Base-by-base conservation (phyloP, 2,329 filamentous ascomycete genomes). In the Talaromyces sp. region DNA sequence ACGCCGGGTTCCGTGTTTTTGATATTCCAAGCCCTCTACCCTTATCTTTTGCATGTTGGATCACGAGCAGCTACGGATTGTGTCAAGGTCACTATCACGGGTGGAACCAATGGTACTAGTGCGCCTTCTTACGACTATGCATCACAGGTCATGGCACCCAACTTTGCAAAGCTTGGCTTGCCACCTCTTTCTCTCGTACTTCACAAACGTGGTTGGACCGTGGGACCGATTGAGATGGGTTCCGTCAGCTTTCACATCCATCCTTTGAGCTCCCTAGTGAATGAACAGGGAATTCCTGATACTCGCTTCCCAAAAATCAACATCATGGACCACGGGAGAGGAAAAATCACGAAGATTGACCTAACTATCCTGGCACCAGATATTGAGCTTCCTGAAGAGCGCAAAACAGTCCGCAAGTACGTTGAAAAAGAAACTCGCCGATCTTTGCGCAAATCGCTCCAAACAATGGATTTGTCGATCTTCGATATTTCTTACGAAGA, bases 11-110 rank as follows among this genome's bases (percentile, higher is more conserved):
- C 78, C 16, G 75, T 82, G 4, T 81, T 77, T 42, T 71, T 86
- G 11, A 77, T 84, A 0, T 75, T 86, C 48, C 83, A 86, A 64
- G 82, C 83, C 4, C 69, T 86, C 3, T 76, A 86, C 35, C 84
- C 84, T 0, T 85, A 80, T 57, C 65, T 86, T 2, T 66, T 86
- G 1, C 79, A 83, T 65, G 66, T 68, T 29, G 67, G 63, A 37
- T 58, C 62, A 24, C 54, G 49, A 36, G 43, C 57, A 41, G 8
- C 56, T 36, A 40, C 42, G 7, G 48, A 55, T 1, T 54, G 29
- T 4, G 67, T 77, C 44, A 65, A 60, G 17, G 57, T 86, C 8
- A 73, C 65, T 2, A 76, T 86, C 32, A 78, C 70, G 8, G 84
- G 84, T 5, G 83, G 83, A 7, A 86, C 83, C 0, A 85, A 86